phyloP scores from a whole-genome alignment of 1,284 basidiomycete genomes.

The Ustilago loliicola region DNA sequence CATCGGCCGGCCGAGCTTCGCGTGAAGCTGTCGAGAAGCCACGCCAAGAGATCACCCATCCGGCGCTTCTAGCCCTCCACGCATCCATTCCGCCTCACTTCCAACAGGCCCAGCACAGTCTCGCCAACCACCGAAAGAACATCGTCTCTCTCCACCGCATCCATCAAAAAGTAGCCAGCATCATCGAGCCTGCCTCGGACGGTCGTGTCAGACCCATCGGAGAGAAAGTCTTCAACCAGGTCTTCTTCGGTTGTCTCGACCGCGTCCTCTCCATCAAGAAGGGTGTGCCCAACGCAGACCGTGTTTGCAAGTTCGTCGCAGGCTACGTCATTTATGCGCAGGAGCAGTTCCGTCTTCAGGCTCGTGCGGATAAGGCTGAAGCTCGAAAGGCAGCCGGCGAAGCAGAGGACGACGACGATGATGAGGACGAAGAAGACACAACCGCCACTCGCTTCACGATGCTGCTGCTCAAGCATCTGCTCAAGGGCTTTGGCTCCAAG shows the following conservation, averaged over 20 bases:
- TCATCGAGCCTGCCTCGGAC: constrained; percentile 73
- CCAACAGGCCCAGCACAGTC: constrained; percentile 84
- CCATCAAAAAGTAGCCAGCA: constrained; percentile 77
- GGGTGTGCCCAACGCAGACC: constrained; percentile 82
- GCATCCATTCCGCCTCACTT: constrained; percentile 72
- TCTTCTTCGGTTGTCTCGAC: constrained; percentile 75
- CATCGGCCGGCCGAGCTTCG: constrained; percentile 25
- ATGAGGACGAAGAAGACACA: constrained; percentile 80
- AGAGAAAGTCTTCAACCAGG: constrained; percentile 83
- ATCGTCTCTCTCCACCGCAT: constrained; percentile 86
- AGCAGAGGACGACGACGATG: constrained; percentile 70
- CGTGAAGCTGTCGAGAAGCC: constrained; percentile 31
- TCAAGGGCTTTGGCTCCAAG: constrained; percentile 87
- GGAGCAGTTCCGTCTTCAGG: constrained; percentile 56
- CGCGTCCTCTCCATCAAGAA: constrained; percentile 85
- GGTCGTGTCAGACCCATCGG: constrained; percentile 73
- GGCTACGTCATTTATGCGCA: constrained; percentile 79
- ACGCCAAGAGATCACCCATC: constrained; percentile 33
- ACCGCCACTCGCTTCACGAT: constrained; percentile 81
- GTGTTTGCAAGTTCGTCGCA: constrained; percentile 86
- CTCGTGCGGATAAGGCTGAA: constrained; percentile 36
- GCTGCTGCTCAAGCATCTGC: constrained; percentile 80
- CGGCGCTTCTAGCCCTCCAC: constrained; percentile 31
- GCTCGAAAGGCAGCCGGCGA: constrained; percentile 21
- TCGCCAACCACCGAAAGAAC: constrained; percentile 93